Evolutionary conservation across 176 grass and related monocot genomes (phyloP).

Genomic region (Aegilops bicornis): DNA sequence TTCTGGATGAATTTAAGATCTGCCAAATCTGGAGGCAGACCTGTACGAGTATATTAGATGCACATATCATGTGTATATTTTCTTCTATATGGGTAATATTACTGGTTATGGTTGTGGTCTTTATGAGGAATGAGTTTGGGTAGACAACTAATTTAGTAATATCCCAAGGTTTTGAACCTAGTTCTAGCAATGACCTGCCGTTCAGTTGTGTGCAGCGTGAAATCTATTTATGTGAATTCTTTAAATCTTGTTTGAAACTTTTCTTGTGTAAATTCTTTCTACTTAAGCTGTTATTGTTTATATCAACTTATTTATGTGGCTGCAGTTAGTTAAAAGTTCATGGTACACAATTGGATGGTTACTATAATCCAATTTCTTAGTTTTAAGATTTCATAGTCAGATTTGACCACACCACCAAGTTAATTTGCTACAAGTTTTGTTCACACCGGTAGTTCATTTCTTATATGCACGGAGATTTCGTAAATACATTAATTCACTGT

Average conservation of each 20-base stretch:
- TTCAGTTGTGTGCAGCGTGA: slow-evolving; percentile 1
- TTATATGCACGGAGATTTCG: not conserved
- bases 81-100: not conserved
- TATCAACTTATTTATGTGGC: not conserved
- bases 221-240: not conserved
- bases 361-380: not conserved
- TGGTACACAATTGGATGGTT: not conserved
- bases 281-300: not conserved
- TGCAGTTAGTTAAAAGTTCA: not conserved
- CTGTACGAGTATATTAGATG: not conserved
- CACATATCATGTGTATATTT: not conserved
- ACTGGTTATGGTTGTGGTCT: not conserved
- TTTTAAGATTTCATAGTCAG: not conserved
- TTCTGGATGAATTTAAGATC: too few species aligned
- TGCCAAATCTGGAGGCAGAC: not conserved
- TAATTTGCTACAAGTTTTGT: not conserved
- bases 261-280: not conserved
- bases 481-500: slow-evolving; percentile 11
- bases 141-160: not conserved
- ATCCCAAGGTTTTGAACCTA: not conserved
- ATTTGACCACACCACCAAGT: not conserved
- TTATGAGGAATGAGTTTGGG: not conserved
- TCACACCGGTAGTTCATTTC: not conserved
- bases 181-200: not conserved
- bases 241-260: not conserved